A percentile compares a stretch with the other conserved stretches of the same genome.
These are phyloP conservation scores for Wickerhamiella lipophila DNA, from an alignment of 805 yeast species.

Conservation along the genomic window DNA sequence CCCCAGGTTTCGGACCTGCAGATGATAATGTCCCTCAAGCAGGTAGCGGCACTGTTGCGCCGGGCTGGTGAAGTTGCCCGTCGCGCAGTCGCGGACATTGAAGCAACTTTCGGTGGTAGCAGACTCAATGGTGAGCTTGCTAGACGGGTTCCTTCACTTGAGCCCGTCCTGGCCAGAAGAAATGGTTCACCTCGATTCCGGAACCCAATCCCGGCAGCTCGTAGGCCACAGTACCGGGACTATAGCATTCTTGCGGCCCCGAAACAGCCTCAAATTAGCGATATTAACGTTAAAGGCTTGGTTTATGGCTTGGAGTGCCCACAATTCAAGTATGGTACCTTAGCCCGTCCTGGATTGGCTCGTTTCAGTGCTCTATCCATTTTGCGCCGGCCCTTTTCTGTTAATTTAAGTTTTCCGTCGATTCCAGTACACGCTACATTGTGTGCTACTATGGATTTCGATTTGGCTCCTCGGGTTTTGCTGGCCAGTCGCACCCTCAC, in stretches of 20 bases:
- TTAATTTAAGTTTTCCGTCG: background rate
- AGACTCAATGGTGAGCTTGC: constrained; percentile 1
- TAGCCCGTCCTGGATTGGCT: background rate
- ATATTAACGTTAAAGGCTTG: background rate
- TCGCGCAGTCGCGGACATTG: constrained; percentile 2
- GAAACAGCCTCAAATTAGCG: background rate
- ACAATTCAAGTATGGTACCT: background rate
- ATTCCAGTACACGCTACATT: background rate
- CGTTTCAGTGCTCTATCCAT: background rate
- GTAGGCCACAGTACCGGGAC: background rate
- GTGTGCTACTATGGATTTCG: constrained; percentile 40
- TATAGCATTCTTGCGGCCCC: background rate
- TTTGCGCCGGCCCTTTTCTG: background rate
- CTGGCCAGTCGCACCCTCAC: constrained; percentile 34
- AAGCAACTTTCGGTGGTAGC: background rate
- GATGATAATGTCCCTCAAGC: constrained; percentile 3
- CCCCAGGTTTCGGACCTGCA: background rate
- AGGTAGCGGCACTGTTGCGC: constrained; percentile 11
- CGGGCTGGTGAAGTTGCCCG: constrained; percentile 9
- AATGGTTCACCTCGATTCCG: constrained; percentile 4
- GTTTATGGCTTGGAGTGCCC: background rate
- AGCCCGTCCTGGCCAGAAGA: constrained; percentile 6
- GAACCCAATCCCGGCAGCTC: background rate
- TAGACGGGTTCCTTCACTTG: background rate
- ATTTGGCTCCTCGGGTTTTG: constrained; percentile 31